Evolutionary conservation across 2,329 filamentous ascomycete species (phyloP).

Genomic region (Penicillium palitans): DNA sequence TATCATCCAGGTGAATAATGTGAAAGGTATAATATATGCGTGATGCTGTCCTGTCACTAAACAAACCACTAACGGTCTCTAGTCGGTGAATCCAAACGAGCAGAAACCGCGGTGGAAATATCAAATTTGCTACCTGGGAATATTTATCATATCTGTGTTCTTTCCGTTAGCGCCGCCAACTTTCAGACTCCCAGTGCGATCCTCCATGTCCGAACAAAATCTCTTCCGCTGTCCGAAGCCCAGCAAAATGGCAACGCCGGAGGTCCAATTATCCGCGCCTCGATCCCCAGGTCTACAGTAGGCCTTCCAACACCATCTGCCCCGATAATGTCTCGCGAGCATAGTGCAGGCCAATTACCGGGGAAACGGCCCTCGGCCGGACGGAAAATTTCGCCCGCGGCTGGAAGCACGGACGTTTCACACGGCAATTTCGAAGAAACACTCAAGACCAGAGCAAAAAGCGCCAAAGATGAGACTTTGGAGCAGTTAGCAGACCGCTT

Average conservation of each 20-base stretch:
- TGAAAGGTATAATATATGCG: slow-evolving; percentile 63
- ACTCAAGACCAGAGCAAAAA: slow-evolving; percentile 40
- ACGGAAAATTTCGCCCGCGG: slow-evolving; percentile 73
- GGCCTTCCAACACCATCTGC: slow-evolving; percentile 62
- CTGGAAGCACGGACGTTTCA: slow-evolving; percentile 44
- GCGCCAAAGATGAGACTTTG: slow-evolving; percentile 65
- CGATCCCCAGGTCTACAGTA: slow-evolving; percentile 53
- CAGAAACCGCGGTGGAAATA: slow-evolving; percentile 86
- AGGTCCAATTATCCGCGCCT: slow-evolving; percentile 52
- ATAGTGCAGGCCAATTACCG: slow-evolving; percentile 55
- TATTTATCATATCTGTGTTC: slow-evolving; percentile 91
- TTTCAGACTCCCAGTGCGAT: slow-evolving; percentile 88
- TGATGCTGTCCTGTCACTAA: slow-evolving; percentile 3
- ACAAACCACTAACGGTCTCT: slow-evolving; percentile 20
- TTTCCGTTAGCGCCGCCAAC: slow-evolving; percentile 86
- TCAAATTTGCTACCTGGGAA: slow-evolving; percentile 81
- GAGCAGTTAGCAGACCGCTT: slow-evolving; percentile 79
- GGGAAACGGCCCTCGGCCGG: slow-evolving; percentile 68
- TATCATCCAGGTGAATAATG: slow-evolving; percentile 88
- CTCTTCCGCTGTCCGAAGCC: slow-evolving; percentile 45
- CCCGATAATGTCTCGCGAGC: slow-evolving; percentile 65
- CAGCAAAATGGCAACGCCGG: slow-evolving; percentile 38
- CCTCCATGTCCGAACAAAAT: slow-evolving; percentile 75
- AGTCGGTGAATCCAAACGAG: slow-evolving; percentile 82
- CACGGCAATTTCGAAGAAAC: slow-evolving; percentile 44